A percentile compares a stretch with the other conserved stretches of the same genome.
Evolutionary conservation across 75 land plant genomes (phyloP).

Genomic region (Ceratopteris richardii): DNA sequence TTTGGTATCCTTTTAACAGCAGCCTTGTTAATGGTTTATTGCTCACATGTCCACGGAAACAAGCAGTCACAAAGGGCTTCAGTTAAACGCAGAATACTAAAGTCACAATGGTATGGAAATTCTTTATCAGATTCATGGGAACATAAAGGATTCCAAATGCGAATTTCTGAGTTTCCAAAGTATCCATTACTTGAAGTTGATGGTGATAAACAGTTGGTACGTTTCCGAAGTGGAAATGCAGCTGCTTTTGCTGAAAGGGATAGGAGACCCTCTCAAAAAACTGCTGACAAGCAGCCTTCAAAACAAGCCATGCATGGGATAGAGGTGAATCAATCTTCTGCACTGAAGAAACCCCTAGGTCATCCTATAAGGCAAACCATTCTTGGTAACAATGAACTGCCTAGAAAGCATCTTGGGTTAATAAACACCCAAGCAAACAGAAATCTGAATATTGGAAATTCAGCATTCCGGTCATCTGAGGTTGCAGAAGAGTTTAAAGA

Average conservation of each 20-base stretch:
- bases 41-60: too few relatives aligned
- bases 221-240: background rate
- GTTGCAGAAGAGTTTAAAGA: too few relatives aligned
- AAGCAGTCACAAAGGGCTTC: too few relatives aligned
- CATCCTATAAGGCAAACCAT: too few relatives aligned
- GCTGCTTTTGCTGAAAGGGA: background rate
- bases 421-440: too few relatives aligned
- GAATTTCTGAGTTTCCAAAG: slow-evolving; percentile 4
- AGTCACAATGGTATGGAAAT: slow-evolving; percentile 1
- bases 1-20: too few relatives aligned
- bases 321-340: background rate
- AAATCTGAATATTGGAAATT: too few relatives aligned
- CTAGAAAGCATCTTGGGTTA: too few relatives aligned
- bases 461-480: too few relatives aligned
- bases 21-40: too few relatives aligned
- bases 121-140: background rate
- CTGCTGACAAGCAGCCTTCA: background rate
- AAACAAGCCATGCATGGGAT: background rate
- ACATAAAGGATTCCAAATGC: background rate
- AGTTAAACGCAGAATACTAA: background rate
- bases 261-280: background rate
- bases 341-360: too few relatives aligned
- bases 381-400: too few relatives aligned
- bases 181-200: slow-evolving; percentile 1
- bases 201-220: slow-evolving; percentile 1